These are phyloP conservation scores for Cercophora sp. DNA, from an alignment of 495 filamentous ascomycete species.

Conservation along the genomic window DNA sequence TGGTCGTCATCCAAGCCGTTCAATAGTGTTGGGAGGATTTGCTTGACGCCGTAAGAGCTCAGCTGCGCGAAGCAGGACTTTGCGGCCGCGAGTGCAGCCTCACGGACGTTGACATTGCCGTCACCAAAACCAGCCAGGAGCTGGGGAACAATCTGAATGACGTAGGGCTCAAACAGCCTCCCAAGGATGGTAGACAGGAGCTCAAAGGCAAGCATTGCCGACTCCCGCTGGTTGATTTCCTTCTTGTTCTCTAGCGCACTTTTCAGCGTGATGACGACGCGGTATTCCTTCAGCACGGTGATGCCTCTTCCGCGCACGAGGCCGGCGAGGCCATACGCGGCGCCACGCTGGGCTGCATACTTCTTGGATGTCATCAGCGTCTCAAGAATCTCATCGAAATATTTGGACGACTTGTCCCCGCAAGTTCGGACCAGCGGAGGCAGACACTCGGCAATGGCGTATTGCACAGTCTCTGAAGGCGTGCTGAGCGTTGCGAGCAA, in stretches of 20 bases:
- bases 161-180: constrained; percentile 88
- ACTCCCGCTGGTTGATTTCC: constrained; percentile 80
- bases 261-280: constrained; percentile 74
- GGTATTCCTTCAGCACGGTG: constrained; percentile 74
- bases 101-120: constrained; percentile 78
- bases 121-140: constrained; percentile 88
- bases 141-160: constrained; percentile 91
- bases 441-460: constrained; percentile 88
- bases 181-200: constrained; percentile 81
- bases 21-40: constrained; percentile 85
- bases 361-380: constrained; percentile 77
- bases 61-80: constrained; percentile 91
- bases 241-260: constrained; percentile 86
- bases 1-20: constrained; percentile 92
- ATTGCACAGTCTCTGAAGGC: constrained; percentile 95
- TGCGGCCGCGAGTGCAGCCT: constrained; percentile 85
- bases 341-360: constrained; percentile 85
- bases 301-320: constrained; percentile 83
- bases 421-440: constrained; percentile 82
- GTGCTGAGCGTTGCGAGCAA: constrained; percentile 83
- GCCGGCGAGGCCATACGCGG: constrained; percentile 91
- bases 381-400: constrained; percentile 75
- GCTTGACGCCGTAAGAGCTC: constrained; percentile 92
- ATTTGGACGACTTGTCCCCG: constrained; percentile 68
- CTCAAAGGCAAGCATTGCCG: constrained; percentile 85